These are phyloP conservation scores for Talaromyces sp. DNA, from an alignment of 2,329 filamentous ascomycete genomes.

Conservation along the genomic window DNA sequence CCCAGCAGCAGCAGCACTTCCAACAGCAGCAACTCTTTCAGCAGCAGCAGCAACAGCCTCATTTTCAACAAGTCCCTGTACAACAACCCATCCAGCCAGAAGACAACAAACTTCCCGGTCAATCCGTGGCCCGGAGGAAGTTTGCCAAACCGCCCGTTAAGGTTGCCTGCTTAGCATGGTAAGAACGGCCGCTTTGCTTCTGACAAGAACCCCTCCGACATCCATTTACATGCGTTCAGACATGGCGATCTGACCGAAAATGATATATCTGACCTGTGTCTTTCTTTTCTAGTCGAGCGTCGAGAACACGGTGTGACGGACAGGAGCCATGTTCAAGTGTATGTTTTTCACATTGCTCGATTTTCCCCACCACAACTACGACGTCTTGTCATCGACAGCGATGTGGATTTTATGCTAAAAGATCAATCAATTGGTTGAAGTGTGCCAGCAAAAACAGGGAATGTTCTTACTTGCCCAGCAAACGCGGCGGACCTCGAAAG, in stretches of 20 bases:
- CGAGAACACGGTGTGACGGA: slow-evolving; percentile 40
- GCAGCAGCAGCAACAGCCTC: slow-evolving; percentile 1
- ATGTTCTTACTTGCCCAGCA: slow-evolving; percentile 40
- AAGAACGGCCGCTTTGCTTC: slow-evolving; percentile 14
- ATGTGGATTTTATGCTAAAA: slow-evolving; percentile 5
- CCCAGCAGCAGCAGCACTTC: slow-evolving; percentile 10
- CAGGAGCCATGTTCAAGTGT: slow-evolving; percentile 40
- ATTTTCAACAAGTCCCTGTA: not conserved
- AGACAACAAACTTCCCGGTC: slow-evolving; percentile 13
- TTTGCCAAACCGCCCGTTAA: slow-evolving; percentile 42
- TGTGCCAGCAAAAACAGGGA: slow-evolving; percentile 35
- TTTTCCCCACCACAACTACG: not conserved
- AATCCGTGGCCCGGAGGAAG: slow-evolving; percentile 35
- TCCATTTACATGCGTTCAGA: not conserved
- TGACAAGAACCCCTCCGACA: not conserved
- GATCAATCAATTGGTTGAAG: slow-evolving; percentile 18
- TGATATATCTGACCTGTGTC: slow-evolving; percentile 2
- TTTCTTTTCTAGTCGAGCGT: slow-evolving; percentile 30
- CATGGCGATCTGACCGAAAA: slow-evolving; percentile 2
- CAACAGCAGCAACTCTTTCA: slow-evolving; percentile 6
- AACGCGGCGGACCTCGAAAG: slow-evolving; percentile 39
- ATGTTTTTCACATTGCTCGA: slow-evolving; percentile 17
- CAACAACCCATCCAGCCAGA: not conserved
- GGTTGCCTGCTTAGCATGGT: slow-evolving; percentile 41
- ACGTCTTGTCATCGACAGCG: not conserved